Evolutionary conservation across 2,329 filamentous ascomycete genomes (phyloP), one percentile per base, ranked within the genome.

Genomic region (Fusarium equiseti): DNA sequence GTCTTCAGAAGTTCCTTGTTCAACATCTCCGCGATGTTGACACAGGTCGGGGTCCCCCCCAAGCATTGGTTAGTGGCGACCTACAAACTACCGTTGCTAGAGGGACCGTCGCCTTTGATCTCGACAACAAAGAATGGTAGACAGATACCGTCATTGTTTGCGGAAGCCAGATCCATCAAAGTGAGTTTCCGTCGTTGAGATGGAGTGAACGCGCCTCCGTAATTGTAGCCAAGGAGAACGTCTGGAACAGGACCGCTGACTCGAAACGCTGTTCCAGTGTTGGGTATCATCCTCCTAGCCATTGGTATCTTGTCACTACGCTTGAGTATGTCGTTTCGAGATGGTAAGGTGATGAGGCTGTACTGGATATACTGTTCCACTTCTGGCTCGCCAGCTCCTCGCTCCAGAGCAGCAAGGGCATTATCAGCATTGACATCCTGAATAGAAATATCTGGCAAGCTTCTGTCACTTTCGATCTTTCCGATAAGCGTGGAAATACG

Each of bases 11-110:
- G 49, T 27, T 63, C 27, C 10, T 53, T 11, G 11, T 27, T 66
- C 22, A 67, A 6, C 18, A 12, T 42, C 2, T 66, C 64, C 0
- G 52, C 71, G 12, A 80, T 72, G 15, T 80, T 77, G 52, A 81
- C 65, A 53, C 79, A 81, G 15, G 77, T 62, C 22, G 76, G 60
- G 2, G 79, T 74, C 0, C 57, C 77, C 2, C 78, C 77, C 26
- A 80, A 72, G 60, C 77, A 80, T 70, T 81, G 75, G 59, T 82
- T 82, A 5, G 77, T 79, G 12, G 78, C 77, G 5, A 77, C 77
- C 77, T 48, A 54, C 32, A 69, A 40, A 61, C 66, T 66, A 29
- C 62, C 50, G 1, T 61, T 55, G 40, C 64, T 66, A 1, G 50
- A 66, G 15, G 61, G 66, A 5, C 66, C 52, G 18, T 65, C 60